Conservation (phyloP, 208 protist genomes). For the Wallacemonas rigidus region DNA sequence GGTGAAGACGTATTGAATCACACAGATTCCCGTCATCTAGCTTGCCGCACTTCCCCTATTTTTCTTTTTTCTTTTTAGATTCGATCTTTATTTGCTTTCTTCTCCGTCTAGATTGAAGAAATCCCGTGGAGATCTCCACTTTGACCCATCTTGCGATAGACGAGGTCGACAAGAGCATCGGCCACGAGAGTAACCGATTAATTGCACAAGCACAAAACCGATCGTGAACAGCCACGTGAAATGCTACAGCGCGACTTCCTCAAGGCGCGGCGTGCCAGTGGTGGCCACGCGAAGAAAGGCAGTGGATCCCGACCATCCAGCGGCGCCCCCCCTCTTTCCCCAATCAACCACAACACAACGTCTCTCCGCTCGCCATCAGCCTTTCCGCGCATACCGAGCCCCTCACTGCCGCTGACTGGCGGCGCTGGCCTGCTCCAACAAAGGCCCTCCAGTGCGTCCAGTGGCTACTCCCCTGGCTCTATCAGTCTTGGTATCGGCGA, state of each 20-base stretch:
- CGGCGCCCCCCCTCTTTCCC: constrained; percentile 19
- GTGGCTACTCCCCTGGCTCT: constrained; percentile 10
- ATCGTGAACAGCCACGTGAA: neutral
- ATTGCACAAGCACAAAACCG: neutral
- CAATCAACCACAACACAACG: constrained; percentile 1
- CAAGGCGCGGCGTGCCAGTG: constrained; percentile 26
- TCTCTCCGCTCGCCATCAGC: constrained; percentile 10
- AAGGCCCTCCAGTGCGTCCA: constrained; percentile 8
- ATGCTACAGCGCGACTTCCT: constrained; percentile 44
- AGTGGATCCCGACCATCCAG: constrained; percentile 8
- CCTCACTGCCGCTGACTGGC: neutral
- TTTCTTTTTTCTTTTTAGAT: constrained; percentile 7
- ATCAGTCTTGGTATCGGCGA: constrained; percentile 22
- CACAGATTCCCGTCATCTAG: neutral
- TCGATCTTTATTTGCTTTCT: constrained; percentile 6
- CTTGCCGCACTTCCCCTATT: neutral
- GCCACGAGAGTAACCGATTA: neutral
- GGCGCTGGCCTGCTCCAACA: neutral
- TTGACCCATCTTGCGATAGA: too few species aligned
- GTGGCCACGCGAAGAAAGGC: constrained; percentile 3
- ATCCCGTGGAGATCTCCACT: neutral
- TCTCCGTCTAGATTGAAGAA: constrained; percentile 6
- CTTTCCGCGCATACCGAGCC: constrained; percentile 12
- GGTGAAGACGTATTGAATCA: neutral
- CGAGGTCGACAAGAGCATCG: too few species aligned